Evolutionary conservation across 176 grass and related monocot species (phyloP), one percentile per base, ranked within the genome.

Genomic region (Ampelocalamus luodianensis): DNA sequence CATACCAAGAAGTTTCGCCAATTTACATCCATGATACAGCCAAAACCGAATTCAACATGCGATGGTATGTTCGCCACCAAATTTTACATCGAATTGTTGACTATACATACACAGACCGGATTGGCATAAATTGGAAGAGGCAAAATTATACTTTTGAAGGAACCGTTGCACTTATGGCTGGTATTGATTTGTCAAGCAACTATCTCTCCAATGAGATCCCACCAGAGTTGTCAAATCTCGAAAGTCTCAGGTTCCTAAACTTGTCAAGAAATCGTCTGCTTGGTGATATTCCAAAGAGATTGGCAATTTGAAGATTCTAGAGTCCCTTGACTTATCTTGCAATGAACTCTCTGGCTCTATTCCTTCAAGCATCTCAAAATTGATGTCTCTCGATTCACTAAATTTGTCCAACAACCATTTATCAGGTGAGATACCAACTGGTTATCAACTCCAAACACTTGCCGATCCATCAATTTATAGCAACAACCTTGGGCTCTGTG

Each of bases 181-280:
- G 86, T n/a, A 82, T 88, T 1, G 72, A 88, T 70, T 37, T 88
- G 4, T 88, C 86, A 60, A 26, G 72, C 29, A 87, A 87, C 4
- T 60, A 2, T 51, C 66, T 88, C 18, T 0, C 8, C 0, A 40
- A 36, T 16, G 65, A 53, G 8, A 88, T 88, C 18, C 73, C 65
- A 0, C 10, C 23, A 2, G 86, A 78, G 1, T 10, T 83, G 27
- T 51, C 65, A 29, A 71, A 83, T 15, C 86, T 88, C n/a, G 6
- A 43, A 64, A 22, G 72, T 38, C 22, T 83, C 10, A 22, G 42
- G 65, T 54, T 88, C 18, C 45, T 86, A 18, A 74, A 86, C 58
- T 71, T 86, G 1, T 86, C 85, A 37, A 80, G 77, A 55, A 86
- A 86, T 74, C 4, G 5, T 65, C 44, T 86, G 4, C 74, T 58